Evolutionary conservation across 257 asterid species (phyloP).

Genomic region (Plectranthus barbatus): DNA sequence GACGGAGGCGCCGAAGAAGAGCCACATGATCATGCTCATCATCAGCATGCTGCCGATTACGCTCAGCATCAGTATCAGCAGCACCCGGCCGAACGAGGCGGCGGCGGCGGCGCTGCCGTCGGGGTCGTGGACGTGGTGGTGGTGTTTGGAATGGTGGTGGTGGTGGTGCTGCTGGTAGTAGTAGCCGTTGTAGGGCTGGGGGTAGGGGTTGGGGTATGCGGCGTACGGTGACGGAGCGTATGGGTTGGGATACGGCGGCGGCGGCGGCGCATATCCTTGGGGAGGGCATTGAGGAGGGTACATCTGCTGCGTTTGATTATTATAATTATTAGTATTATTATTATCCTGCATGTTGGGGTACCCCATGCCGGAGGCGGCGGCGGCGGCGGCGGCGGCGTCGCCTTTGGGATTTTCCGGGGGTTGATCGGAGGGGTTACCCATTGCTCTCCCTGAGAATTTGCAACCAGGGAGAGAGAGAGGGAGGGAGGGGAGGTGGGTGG

Average conservation of each 20-base stretch:
- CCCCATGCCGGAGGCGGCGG: slow-evolving; percentile 30
- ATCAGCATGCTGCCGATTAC: slow-evolving; percentile 29
- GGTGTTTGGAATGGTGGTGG: background rate
- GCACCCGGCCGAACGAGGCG: slow-evolving; percentile 28
- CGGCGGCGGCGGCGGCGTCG: too few relatives aligned
- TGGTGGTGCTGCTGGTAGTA: slow-evolving; percentile 10
- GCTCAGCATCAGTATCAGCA: slow-evolving; percentile 25
- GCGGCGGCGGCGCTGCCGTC: background rate
- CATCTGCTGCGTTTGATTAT: slow-evolving; percentile 10
- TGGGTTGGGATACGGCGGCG: background rate
- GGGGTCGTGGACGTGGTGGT: background rate
- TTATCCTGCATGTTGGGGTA: slow-evolving; percentile 25
- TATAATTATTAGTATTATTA: too few relatives aligned
- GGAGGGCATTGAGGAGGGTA: background rate
- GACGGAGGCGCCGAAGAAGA: slow-evolving; percentile 35
- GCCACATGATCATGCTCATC: slow-evolving; percentile 40
- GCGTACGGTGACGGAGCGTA: background rate
- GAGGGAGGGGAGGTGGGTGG: background rate
- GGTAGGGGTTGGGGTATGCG: background rate
- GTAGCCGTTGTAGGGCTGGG: slow-evolving; percentile 1
- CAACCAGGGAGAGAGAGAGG: slow-evolving; percentile 7
- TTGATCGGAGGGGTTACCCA: slow-evolving; percentile 16
- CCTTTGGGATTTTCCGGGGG: slow-evolving; percentile 3
- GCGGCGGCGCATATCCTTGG: background rate
- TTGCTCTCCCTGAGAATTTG: slow-evolving; percentile 15